A percentile compares a stretch with the other conserved stretches of the same genome.
These are phyloP conservation scores for Thielaviopsis euricoi DNA, from an alignment of 2,329 filamentous ascomycete species.

Conservation along the genomic window DNA sequence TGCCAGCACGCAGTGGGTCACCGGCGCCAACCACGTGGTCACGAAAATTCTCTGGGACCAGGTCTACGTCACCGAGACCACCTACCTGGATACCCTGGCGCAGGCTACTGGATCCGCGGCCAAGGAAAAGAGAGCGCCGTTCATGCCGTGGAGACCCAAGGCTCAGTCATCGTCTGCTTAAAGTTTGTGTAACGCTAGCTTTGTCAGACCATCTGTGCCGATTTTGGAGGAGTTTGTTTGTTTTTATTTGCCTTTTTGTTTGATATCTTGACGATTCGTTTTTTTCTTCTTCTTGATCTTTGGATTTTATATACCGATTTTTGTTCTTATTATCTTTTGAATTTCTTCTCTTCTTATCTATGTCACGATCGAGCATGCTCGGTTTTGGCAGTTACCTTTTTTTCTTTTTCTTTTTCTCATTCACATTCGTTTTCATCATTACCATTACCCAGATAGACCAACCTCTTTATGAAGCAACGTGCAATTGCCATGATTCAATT, in stretches of 20 bases:
- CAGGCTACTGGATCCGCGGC: conserved; percentile 17
- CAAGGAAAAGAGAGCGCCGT: conserved; percentile 18
- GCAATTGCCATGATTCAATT: not conserved
- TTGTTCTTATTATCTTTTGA: not conserved
- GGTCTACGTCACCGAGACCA: conserved; percentile 35
- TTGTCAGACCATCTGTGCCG: not conserved
- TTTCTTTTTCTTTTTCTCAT: too few relatives aligned
- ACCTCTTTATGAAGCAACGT: not conserved
- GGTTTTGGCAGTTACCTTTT: not conserved
- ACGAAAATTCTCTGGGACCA: conserved; percentile 42
- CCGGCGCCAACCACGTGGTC: conserved; percentile 29
- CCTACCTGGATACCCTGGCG: conserved; percentile 20
- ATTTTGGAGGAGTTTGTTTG: not conserved
- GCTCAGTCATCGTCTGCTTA: not conserved
- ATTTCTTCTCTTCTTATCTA: not conserved
- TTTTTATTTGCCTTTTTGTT: not conserved
- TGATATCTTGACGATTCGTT: not conserved
- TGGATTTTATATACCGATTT: not conserved
- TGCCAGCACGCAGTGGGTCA: conserved; percentile 36
- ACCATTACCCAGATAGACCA: not conserved
- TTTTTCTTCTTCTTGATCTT: not conserved
- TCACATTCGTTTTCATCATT: not conserved
- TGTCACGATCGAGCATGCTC: not conserved
- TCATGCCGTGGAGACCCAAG: conserved; percentile 24
- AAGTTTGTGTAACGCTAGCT: not conserved